phyloP scores from a whole-genome alignment of 1,284 basidiomycete genomes.

The Cryptococcus wingfieldii region DNA sequence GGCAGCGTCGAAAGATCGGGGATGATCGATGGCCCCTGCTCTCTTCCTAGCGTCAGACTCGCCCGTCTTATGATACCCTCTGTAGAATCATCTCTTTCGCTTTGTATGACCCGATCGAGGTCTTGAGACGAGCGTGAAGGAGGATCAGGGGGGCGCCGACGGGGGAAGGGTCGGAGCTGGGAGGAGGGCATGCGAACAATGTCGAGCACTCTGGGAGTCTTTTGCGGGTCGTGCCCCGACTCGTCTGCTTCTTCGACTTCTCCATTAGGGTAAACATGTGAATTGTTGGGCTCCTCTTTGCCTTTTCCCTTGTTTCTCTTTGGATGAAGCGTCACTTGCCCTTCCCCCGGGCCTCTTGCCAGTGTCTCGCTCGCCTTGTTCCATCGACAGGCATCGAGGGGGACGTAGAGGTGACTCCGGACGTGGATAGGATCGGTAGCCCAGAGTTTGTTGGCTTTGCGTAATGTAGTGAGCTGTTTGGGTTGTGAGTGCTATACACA shows the following conservation, averaged over 20 bases:
- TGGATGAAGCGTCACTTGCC: slow-evolving; percentile 40
- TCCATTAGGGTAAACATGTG: not conserved
- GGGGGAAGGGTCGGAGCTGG: slow-evolving; percentile 47
- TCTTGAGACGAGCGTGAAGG: not conserved
- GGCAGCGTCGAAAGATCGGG: slow-evolving; percentile 30
- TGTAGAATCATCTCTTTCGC: not conserved
- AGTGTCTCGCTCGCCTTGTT: slow-evolving; percentile 40
- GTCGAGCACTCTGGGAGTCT: slow-evolving; percentile 28
- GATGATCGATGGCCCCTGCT: slow-evolving; percentile 16
- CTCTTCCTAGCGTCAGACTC: not conserved
- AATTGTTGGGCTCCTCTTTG: slow-evolving; percentile 6
- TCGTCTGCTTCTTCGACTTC: not conserved
- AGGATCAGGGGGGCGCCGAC: slow-evolving; percentile 19
- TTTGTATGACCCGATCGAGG: not conserved
- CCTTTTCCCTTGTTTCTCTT: slow-evolving; percentile 19
- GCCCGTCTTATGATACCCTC: too few relatives aligned
- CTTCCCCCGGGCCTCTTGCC: slow-evolving; percentile 40
- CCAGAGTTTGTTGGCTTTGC: slow-evolving; percentile 85
- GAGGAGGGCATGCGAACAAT: slow-evolving; percentile 44
- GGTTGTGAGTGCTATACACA: not conserved
- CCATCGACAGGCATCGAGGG: slow-evolving; percentile 52
- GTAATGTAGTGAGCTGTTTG: slow-evolving; percentile 60
- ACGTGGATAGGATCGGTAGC: slow-evolving; percentile 81
- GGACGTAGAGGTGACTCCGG: slow-evolving; percentile 74
- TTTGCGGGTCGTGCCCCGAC: slow-evolving; percentile 1